Percentiles rank a stretch among this genome's conserved stretches.
Conservation (phyloP, 371 early-diverging fungal genomes). For the Globomyces sp. region DNA sequence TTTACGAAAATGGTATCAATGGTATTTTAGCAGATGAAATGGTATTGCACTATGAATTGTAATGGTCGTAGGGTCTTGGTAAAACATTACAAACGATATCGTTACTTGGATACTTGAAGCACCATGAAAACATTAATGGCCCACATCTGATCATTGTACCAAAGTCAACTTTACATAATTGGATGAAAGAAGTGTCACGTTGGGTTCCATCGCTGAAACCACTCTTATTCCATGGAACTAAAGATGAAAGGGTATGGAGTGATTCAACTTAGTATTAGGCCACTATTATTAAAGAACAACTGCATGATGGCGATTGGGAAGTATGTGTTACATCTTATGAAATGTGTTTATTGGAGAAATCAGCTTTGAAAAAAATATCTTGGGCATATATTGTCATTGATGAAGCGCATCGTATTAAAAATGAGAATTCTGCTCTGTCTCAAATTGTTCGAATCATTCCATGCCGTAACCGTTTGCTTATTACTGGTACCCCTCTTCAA, state of each 20-base stretch:
- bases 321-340: conserved; percentile 98
- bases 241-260: conserved; percentile 72
- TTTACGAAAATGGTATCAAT: conserved; percentile 97
- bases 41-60: conserved; percentile 49
- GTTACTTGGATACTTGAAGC: conserved; percentile 91
- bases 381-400: conserved; percentile 98
- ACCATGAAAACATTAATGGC: conserved; percentile 70
- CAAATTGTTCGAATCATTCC: conserved; percentile 86
- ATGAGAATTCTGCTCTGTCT: conserved; percentile 93
- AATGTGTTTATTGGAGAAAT: conserved; percentile 89
- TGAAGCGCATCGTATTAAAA: conserved; percentile 99
- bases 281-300: conserved; percentile 25
- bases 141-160: conserved; percentile 97
- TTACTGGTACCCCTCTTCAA: conserved; percentile 97
- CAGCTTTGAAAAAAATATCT: conserved; percentile 78
- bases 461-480: conserved; percentile 88
- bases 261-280: conserved; percentile 18
- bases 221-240: conserved; percentile 91
- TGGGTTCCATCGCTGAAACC: conserved; percentile 94
- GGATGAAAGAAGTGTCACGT: conserved; percentile 89
- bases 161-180: conserved; percentile 97
- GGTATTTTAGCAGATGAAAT: conserved; percentile 99
- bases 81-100: conserved; percentile 98
- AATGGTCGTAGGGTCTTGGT: conserved; percentile 81
- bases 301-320: conserved; percentile 72